Base-by-base conservation (phyloP, 2,329 filamentous ascomycete species). In the Talaromyces islandicus region DNA sequence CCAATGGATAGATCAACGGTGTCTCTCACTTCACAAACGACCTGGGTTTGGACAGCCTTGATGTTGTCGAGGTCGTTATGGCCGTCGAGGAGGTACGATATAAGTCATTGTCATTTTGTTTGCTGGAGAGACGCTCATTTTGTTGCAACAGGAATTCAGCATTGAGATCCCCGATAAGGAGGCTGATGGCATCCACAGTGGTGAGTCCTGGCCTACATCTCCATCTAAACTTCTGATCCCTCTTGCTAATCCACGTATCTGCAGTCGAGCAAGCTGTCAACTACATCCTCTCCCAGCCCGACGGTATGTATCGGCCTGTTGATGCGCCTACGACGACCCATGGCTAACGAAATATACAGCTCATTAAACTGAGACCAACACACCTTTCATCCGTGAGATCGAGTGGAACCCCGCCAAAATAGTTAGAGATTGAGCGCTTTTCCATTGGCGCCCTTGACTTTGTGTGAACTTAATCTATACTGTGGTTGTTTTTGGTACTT, bases 41-140 rank as follows among this genome's bases (percentile, higher is more conserved):
- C 80, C 89, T 99, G 65, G 94, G 92, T 67, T 83, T 99, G 71
- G 94, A 99, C 83, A 95, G 90, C 80, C 85, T 99, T 78, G 94
- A 99, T 78, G 97, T 94, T 65, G 94, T 99, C 65, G 94, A 99
- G 84, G 94, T 99, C 68, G 94, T 99, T 71, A 99, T 99, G 94
- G 94, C 94, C 67, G 97, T 99, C 80, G 94, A 99, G 85, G 94
- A 99, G 88, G 89, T 92, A 79, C 66, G 30, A 46, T 46, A 35
- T 11, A 21, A 21, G 25, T 27, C 19, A 2, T 14, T 12, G 14
- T 35, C 7, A 3, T 21, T 21, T 19, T 12, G n/a, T n/a, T n/a
- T 9, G 21, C 51, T 32, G 32, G 30, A 43, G 50, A 41, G 54
- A 29, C 51, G 60, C 60, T 63, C 14, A 59, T 17, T 52, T 25